Evolutionary conservation across 768 basidiomycete genomes (phyloP), one percentile per base, ranked within the genome.

Genomic region (Leccinellum albellum): DNA sequence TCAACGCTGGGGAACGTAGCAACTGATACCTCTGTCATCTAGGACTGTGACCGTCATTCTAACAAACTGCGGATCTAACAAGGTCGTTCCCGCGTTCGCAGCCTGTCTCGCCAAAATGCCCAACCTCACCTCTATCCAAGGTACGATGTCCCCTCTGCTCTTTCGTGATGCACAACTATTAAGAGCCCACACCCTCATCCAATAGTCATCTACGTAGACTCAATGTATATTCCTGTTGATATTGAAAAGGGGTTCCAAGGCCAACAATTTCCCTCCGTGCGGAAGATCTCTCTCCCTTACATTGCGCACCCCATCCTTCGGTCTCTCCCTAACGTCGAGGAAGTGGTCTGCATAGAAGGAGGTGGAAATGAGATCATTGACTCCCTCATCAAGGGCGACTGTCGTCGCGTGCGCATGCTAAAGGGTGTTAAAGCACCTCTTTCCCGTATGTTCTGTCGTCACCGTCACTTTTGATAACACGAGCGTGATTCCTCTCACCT

Each of bases 181-280:
- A 12, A 2, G 45, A 24, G 40, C 40, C 20, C 40, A 42, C 20
- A 15, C 15, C 12, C 14, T 15, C 3, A 26, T 47, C 17, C 13
- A 13, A 9, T 15, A 50, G 49, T 50, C 21, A 33, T 33, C 9
- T 14, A 33, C 20, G 32, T 54, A 0, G 45, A 51, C 20, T 32
- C 9, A n/a, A 9, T 40, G 2, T 20, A 40, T 40, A 1, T 40
- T 4, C 37, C 29, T 5, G 40, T 1, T 31, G 23, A 2, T 2
- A 57, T 68, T 37, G 56, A 61, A 42, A 45, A 57, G 4, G 51
- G n/a, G 23, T 60, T 68, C 14, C 32, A 42, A 33, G 56, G 58
- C 2, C 45, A 42, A 46, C 50, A 6, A 55, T 58, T 65, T 45
- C 57, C 57, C 2, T 51, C 56, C 0, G 59, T 58, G 7, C 51